Percentiles rank a stretch among this genome's conserved stretches.
phyloP scores from a whole-genome alignment of 305 asterid species.

The Fraxinus nigra region DNA sequence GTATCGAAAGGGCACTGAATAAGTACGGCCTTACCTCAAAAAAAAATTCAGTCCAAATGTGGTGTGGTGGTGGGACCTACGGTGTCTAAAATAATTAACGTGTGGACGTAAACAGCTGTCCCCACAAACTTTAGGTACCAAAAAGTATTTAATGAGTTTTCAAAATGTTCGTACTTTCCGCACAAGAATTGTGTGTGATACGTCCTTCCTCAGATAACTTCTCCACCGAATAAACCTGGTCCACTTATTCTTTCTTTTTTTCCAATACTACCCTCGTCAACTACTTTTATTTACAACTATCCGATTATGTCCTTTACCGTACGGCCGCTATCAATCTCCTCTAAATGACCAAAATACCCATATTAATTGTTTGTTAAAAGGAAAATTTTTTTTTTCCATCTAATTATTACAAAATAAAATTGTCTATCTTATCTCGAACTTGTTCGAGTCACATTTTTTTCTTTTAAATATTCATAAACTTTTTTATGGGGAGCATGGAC shows the following conservation, averaged over 20 bases:
- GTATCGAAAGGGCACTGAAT: slow-evolving; percentile 26
- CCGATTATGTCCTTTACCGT: slow-evolving; percentile 63
- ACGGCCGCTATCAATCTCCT: slow-evolving; percentile 32
- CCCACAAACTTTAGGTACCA: slow-evolving; percentile 1
- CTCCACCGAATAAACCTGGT: slow-evolving; percentile 63
- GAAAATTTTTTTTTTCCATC: not conserved
- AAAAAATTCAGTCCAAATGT: not conserved
- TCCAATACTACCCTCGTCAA: slow-evolving; percentile 42
- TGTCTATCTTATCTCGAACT: no score
- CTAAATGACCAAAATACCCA: slow-evolving; percentile 22
- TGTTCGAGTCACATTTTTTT: no score
- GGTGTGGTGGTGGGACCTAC: not conserved
- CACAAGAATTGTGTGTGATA: slow-evolving; percentile 30
- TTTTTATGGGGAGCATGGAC: no score
- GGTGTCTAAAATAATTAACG: not conserved
- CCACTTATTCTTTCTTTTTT: slow-evolving; percentile 25
- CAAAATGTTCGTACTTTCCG: slow-evolving; percentile 57
- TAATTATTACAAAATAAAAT: not conserved
- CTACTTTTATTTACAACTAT: slow-evolving; percentile 6
- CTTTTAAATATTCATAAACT: no score
- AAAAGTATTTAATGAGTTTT: not conserved
- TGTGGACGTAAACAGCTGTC: slow-evolving; percentile 1
- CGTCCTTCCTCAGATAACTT: slow-evolving; percentile 76
- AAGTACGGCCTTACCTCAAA: slow-evolving; percentile 53
- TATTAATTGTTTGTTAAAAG: not conserved